Percentiles rank a stretch among this genome's conserved stretches.
These are phyloP conservation scores for Quercus berberidifolia DNA, from an alignment of 306 rosid species.

Conservation along the genomic window DNA sequence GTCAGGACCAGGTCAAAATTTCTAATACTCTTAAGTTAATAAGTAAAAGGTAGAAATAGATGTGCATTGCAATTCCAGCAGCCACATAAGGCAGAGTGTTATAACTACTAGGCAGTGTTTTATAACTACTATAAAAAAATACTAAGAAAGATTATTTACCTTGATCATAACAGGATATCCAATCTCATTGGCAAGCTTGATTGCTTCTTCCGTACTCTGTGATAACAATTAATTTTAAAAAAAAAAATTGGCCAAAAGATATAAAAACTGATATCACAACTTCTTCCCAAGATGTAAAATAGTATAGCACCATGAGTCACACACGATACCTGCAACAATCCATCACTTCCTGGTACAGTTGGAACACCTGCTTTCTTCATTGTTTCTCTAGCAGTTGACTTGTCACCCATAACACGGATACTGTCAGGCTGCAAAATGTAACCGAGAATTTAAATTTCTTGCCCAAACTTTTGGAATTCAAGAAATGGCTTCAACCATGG, in stretches of 20 bases:
- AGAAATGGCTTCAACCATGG: conserved; percentile 9
- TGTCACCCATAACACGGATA: conserved; percentile 97
- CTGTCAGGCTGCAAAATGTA: conserved; percentile 76
- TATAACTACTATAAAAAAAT: not conserved
- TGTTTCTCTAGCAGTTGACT: conserved; percentile 90
- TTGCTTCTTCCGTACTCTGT: conserved; percentile 91
- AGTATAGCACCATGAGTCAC: conserved; percentile 17
- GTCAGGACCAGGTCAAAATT: not conserved
- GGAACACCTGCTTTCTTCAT: conserved; percentile 90
- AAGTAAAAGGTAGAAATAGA: not conserved
- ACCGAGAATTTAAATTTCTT: conserved; percentile 21
- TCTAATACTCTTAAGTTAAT: not conserved
- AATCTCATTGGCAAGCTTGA: conserved; percentile 81
- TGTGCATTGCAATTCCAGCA: conserved; percentile 17
- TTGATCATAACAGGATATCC: conserved; percentile 98
- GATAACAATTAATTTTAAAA: conserved; percentile 9
- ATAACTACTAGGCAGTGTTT: not conserved
- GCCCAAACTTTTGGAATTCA: conserved; percentile 3
- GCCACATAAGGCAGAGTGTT: not conserved
- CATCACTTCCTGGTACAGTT: conserved; percentile 79
- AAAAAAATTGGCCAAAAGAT: conserved; percentile 7
- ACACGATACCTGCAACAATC: conserved; percentile 70
- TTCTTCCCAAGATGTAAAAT: not conserved
- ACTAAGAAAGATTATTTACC: conserved; percentile 39
- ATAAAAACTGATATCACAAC: conserved; percentile 14